Percentiles rank a stretch among this genome's conserved stretches.
These are phyloP conservation scores for Corylus avellana DNA, from an alignment of 306 rosid species.

Conservation along the genomic window DNA sequence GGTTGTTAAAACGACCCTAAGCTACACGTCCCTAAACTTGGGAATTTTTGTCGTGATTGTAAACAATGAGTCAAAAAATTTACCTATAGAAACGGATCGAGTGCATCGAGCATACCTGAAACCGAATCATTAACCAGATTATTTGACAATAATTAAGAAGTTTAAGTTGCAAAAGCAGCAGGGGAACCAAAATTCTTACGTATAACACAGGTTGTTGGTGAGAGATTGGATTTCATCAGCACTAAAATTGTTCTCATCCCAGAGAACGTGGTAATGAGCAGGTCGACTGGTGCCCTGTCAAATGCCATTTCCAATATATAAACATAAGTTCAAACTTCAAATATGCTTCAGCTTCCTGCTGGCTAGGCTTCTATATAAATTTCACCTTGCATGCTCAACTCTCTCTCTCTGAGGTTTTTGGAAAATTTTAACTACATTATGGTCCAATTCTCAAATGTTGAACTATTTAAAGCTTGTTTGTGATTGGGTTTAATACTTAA, in stretches of 20 bases:
- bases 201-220: slow-evolving; percentile 77
- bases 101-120: slow-evolving; percentile 69
- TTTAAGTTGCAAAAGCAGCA: not conserved
- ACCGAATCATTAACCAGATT: slow-evolving; percentile 16
- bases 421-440: too few relatives aligned
- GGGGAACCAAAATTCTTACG: slow-evolving; percentile 40
- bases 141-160: slow-evolving; percentile 25
- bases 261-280: slow-evolving; percentile 70
- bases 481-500: too few relatives aligned
- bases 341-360: not conserved
- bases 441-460: too few relatives aligned
- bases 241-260: slow-evolving; percentile 81
- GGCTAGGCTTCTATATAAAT: too few relatives aligned
- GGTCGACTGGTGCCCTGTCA: slow-evolving; percentile 68
- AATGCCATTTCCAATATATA: not conserved
- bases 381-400: too few relatives aligned
- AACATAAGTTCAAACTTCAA: not conserved
- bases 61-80: slow-evolving; percentile 1
- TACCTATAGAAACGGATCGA: slow-evolving; percentile 69
- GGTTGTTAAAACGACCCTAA: too few relatives aligned
- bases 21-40: too few relatives aligned
- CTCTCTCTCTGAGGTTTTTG: too few relatives aligned
- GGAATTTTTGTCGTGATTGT: not conserved
- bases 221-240: slow-evolving; percentile 79
- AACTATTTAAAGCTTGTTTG: too few relatives aligned